These are phyloP conservation scores for Cryptococcus sp. DNA, from an alignment of 1,284 basidiomycete genomes.

Conservation along the genomic window DNA sequence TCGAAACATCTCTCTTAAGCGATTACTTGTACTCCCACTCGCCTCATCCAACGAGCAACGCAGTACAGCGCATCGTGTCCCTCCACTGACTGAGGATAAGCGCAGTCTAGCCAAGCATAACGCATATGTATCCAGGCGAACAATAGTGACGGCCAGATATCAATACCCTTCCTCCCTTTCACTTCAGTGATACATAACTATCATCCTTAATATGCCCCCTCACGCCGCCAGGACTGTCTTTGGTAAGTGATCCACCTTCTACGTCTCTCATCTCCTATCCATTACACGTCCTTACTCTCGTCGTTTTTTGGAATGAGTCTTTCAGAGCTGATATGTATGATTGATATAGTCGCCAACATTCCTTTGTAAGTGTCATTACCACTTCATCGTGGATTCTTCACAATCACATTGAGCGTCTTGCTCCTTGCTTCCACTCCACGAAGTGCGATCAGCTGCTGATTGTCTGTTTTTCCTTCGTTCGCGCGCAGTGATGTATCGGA, in stretches of 20 bases:
- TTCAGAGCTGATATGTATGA: not conserved
- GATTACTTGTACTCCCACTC: too few species aligned
- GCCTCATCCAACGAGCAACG: too few species aligned
- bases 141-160: too few species aligned
- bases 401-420: not conserved
- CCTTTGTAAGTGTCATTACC: slow-evolving; percentile 40
- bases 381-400: not conserved
- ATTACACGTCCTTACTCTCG: not conserved
- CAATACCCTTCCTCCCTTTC: too few species aligned
- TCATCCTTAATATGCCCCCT: slow-evolving; percentile 25
- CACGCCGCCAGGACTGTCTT: slow-evolving; percentile 35
- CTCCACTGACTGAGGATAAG: too few species aligned
- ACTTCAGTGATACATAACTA: too few species aligned
- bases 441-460: too few species aligned
- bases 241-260: slow-evolving; percentile 20
- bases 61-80: too few species aligned
- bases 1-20: too few species aligned
- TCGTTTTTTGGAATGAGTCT: not conserved
- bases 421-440: not conserved
- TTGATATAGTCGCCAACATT: slow-evolving; percentile 44
- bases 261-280: not conserved
- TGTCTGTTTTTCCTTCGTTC: not conserved
- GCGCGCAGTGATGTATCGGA: slow-evolving; percentile 51
- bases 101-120: too few species aligned
- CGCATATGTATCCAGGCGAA: too few species aligned